Evolutionary conservation across 441 rosid species (phyloP), one percentile per base, ranked within the genome.

Genomic region (Aquilaria agallochum): DNA sequence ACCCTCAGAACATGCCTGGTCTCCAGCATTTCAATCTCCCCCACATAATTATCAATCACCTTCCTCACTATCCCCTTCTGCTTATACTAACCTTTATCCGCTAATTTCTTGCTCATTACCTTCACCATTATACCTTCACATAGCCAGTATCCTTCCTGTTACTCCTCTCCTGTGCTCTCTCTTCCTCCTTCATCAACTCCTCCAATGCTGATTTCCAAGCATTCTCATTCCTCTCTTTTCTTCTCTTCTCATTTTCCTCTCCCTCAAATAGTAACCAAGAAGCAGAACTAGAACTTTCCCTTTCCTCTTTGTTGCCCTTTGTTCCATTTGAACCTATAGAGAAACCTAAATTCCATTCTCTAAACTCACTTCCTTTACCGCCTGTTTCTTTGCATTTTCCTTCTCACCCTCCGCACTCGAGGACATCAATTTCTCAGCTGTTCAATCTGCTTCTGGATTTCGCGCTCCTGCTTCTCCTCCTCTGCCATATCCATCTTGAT

Each of bases 171-270:
- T 91, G 89, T 44, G 69, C 86, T 74, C 74, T 86, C 80, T 89
- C 96, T 68, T 94, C 94, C 68, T 94, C 96, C 67, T 75, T 86
- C 95, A 94, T 94, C 80, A 94, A 78, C 73, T 94, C 97, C 60
- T 87, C 96, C 70, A 91, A 71, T 0, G 84, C 96, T 0, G 93
- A 89, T 33, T 75, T 81, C 59, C 63, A 66, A 50, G 44, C 68
- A 53, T 56, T 67, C 48, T 68, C 80, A 44, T 67, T 70, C 5
- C 68, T 69, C 13, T 31, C 68, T 3, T 65, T 76, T 69, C 72
- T 80, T 36, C 42, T 36, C 42, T 8, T 36, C 32, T 77, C 80
- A 0, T 52, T 68, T 36, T 88, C 89, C 3, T 62, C 78, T 46
- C 79, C 99, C 15, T 85, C 88, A 11, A 94, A 94, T 65, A 91